phyloP scores from a whole-genome alignment of 2,329 filamentous ascomycete species.

The Aspergillus sp. region DNA sequence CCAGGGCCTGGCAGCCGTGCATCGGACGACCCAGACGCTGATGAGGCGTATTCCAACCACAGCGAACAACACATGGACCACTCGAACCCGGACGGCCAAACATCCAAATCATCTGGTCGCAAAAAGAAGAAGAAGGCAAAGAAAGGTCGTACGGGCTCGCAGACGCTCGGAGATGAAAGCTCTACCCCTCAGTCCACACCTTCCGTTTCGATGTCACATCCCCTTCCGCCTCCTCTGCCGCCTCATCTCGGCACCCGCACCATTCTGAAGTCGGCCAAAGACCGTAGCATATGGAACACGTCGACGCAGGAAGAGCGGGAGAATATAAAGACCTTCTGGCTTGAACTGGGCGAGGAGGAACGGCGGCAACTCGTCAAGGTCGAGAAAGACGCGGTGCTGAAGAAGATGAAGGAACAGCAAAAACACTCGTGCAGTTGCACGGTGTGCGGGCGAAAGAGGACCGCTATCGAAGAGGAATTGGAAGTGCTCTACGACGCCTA shows the following conservation, averaged over 20 bases:
- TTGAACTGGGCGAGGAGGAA: constrained; percentile 89
- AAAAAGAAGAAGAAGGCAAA: constrained; percentile 44
- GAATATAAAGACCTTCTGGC: constrained; percentile 97
- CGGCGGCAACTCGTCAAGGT: constrained; percentile 95
- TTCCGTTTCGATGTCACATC: constrained; percentile 43
- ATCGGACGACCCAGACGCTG: constrained; percentile 30
- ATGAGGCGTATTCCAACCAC: constrained; percentile 50
- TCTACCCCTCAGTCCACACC: constrained; percentile 38
- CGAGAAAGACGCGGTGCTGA: constrained; percentile 94
- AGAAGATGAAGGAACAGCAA: constrained; percentile 99
- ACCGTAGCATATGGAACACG: constrained; percentile 92
- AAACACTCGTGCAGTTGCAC: constrained; percentile 99
- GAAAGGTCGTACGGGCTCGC: constrained; percentile 33
- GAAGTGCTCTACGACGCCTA: constrained; percentile 98
- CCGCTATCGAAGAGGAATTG: constrained; percentile 94
- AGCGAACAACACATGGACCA: constrained; percentile 45
- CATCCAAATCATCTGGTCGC: constrained; percentile 20
- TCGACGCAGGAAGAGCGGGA: constrained; percentile 91
- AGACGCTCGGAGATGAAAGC: constrained; percentile 36
- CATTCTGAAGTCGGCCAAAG: constrained; percentile 56
- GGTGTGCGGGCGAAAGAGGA: constrained; percentile 92
- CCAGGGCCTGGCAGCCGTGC: constrained; percentile 24
- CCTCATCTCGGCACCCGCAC: constrained; percentile 42
- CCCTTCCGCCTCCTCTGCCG: constrained; percentile 44
- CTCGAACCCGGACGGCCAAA: constrained; percentile 20